A percentile compares a stretch with the other conserved stretches of the same genome.
Conservation (phyloP, 2,329 filamentous ascomycete species). For the Lecanicillium sp. region DNA sequence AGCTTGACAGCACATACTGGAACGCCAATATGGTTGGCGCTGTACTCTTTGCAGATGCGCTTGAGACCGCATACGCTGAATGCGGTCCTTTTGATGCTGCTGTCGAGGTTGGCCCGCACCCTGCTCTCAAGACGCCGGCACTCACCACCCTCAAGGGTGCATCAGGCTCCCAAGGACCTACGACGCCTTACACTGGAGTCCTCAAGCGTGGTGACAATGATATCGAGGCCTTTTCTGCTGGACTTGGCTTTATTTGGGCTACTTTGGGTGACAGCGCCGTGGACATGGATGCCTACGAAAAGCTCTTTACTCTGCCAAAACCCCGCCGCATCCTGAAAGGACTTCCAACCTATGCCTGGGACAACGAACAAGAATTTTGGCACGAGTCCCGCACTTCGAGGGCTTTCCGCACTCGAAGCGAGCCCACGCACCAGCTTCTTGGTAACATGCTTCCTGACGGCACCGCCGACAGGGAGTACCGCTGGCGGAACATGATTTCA, state of each 20-base stretch:
- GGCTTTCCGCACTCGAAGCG: background rate
- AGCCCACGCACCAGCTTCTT: conserved; percentile 1
- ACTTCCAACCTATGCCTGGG: background rate
- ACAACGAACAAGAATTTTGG: conserved; percentile 10
- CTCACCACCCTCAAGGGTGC: conserved; percentile 27
- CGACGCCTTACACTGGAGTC: conserved; percentile 33
- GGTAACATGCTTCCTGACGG: background rate
- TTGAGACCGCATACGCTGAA: conserved; percentile 15
- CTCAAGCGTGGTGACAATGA: conserved; percentile 38
- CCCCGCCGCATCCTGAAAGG: background rate
- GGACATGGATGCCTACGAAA: background rate
- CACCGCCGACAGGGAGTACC: conserved; percentile 2
- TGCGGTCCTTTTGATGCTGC: conserved; percentile 19
- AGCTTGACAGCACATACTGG: conserved; percentile 29
- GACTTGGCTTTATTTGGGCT: background rate
- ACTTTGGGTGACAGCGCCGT: no score
- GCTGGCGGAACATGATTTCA: conserved; percentile 17
- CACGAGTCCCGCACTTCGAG: conserved; percentile 25
- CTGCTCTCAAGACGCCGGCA: conserved; percentile 38
- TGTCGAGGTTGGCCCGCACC: conserved; percentile 44
- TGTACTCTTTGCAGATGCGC: conserved; percentile 28
- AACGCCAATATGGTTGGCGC: conserved; percentile 29
- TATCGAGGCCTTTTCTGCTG: background rate
- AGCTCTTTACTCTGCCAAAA: no score
- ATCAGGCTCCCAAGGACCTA: conserved; percentile 21